A percentile compares a stretch with the other conserved stretches of the same genome.
These are phyloP conservation scores for Teunomyces pallodes DNA, from an alignment of 805 yeast species.

Conservation along the genomic window DNA sequence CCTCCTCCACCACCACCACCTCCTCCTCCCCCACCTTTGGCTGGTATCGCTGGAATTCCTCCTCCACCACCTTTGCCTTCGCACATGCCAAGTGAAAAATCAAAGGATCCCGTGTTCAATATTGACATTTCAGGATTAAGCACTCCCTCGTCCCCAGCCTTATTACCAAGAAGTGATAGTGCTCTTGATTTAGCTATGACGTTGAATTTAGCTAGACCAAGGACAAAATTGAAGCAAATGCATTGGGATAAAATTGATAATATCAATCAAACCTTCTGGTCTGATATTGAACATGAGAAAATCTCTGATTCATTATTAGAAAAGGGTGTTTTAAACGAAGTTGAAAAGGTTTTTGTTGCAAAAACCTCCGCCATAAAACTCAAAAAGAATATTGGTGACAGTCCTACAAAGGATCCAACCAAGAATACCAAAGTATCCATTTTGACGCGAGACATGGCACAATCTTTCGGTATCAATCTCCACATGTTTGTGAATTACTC, in stretches of 20 bases:
- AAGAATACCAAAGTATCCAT: slow-evolving; percentile 56
- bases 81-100: neutral
- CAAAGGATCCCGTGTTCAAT: neutral
- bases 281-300: slow-evolving; percentile 55
- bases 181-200: neutral
- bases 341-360: slow-evolving; percentile 86
- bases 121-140: neutral
- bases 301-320: slow-evolving; percentile 63
- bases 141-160: neutral
- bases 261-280: slow-evolving; percentile 87
- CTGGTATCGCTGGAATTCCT: neutral
- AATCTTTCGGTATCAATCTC: slow-evolving; percentile 90
- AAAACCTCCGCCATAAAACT: slow-evolving; percentile 49
- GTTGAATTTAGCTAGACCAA: slow-evolving; percentile 44
- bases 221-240: slow-evolving; percentile 80
- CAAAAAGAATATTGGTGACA: slow-evolving; percentile 25
- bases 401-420: slow-evolving; percentile 3
- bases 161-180: neutral
- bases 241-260: slow-evolving; percentile 95
- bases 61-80: neutral
- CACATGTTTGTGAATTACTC: slow-evolving; percentile 66
- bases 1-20: slow-evolving; percentile 8
- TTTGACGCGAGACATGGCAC: slow-evolving; percentile 81
- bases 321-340: slow-evolving; percentile 78
- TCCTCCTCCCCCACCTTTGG: slow-evolving; percentile 15